phyloP scores from a whole-genome alignment of 1,284 basidiomycete species.

The Apiotrichum sp. region DNA sequence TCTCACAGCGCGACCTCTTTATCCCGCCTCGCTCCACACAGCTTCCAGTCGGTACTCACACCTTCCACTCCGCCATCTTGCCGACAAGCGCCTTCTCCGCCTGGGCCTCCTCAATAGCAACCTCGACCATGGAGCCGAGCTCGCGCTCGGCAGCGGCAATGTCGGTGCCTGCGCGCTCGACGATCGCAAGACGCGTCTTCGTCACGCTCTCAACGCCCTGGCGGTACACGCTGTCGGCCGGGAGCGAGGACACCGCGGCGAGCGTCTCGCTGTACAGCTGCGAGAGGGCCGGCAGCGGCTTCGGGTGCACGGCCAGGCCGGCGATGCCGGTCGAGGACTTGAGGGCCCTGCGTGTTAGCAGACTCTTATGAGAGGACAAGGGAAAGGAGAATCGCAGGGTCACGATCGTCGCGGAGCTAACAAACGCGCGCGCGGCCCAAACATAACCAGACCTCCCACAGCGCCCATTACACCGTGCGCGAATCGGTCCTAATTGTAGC shows the following conservation, averaged over 20 bases:
- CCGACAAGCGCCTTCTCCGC: constrained; percentile 72
- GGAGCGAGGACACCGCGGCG: constrained; percentile 61
- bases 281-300: constrained; percentile 71
- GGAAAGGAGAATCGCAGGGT: no score
- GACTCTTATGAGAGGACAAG: neutral
- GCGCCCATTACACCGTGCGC: no score
- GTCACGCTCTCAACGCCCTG: constrained; percentile 84
- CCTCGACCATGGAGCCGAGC: constrained; percentile 46
- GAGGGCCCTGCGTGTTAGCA: constrained; percentile 41
- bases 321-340: constrained; percentile 75
- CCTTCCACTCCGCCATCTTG: constrained; percentile 92
- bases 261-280: constrained; percentile 77
- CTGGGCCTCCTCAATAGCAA: constrained; percentile 65
- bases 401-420: no score
- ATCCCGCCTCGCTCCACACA: neutral
- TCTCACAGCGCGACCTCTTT: neutral
- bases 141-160: constrained; percentile 63
- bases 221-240: constrained; percentile 76
- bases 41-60: constrained; percentile 57
- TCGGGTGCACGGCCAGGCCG: constrained; percentile 50
- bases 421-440: no score
- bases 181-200: constrained; percentile 69
- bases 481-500: no score
- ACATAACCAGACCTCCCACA: no score
- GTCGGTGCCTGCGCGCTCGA: constrained; percentile 64